Percentiles rank a stretch among this genome's conserved stretches.
These are phyloP conservation scores for Arthrobotrys megalospora DNA, from an alignment of 2,329 filamentous ascomycete species.

Conservation along the genomic window DNA sequence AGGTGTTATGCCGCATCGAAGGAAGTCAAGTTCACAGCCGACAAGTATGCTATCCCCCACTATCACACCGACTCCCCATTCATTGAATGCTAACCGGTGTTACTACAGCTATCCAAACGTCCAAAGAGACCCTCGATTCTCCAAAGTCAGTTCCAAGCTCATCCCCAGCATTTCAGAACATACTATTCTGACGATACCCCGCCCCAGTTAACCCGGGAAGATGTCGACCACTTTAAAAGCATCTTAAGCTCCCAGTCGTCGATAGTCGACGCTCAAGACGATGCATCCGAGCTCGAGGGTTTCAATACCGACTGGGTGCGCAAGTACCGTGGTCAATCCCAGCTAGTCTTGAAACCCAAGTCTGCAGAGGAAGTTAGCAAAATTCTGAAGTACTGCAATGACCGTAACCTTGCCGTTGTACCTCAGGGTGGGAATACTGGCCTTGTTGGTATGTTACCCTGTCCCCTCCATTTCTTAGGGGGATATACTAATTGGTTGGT, in stretches of 20 bases:
- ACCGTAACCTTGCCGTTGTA: slow-evolving; percentile 90
- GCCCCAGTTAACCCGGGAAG: slow-evolving; percentile 76
- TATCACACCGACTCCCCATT: not conserved
- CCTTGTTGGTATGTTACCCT: slow-evolving; percentile 76
- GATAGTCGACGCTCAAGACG: slow-evolving; percentile 82
- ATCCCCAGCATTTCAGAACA: not conserved
- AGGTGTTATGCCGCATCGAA: slow-evolving; percentile 53
- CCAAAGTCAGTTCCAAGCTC: slow-evolving; percentile 67
- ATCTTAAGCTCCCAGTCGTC: slow-evolving; percentile 85
- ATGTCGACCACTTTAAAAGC: slow-evolving; percentile 85
- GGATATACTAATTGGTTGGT: not conserved
- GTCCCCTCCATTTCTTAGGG: not conserved
- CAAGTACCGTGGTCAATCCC: slow-evolving; percentile 93
- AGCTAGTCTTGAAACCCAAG: slow-evolving; percentile 86
- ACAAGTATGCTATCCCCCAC: slow-evolving; percentile 72
- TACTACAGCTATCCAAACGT: slow-evolving; percentile 78
- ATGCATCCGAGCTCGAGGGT: slow-evolving; percentile 79
- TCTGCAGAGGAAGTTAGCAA: slow-evolving; percentile 90
- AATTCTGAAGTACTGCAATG: slow-evolving; percentile 94
- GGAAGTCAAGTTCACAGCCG: slow-evolving; percentile 81
- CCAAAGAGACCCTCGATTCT: slow-evolving; percentile 83
- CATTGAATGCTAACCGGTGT: not conserved
- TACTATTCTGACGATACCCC: slow-evolving; percentile 23
- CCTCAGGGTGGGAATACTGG: slow-evolving; percentile 98
- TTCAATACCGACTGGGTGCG: slow-evolving; percentile 99